Evolutionary conservation across 331 rosid genomes (phyloP), one percentile per base, ranked within the genome.

Genomic region (Pyracantha coccinea): DNA sequence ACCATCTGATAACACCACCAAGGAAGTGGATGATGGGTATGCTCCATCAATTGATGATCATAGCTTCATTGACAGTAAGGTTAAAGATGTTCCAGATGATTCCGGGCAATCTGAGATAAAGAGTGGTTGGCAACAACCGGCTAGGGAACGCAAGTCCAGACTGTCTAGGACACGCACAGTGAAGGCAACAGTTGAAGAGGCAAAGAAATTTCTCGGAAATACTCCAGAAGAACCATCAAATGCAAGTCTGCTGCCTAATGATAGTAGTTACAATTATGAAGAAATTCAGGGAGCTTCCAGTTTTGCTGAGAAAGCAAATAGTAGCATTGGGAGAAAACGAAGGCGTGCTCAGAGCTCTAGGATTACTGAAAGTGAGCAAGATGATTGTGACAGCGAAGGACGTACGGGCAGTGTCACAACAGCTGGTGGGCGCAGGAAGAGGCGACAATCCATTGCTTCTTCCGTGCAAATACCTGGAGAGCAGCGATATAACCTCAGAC

Each of bases 401-500:
- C 82, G 75, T 2, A 86, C 97, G 32, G 93, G 79, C 29, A 92
- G 96, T 83, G 72, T 86, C 81, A 82, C 95, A 78, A 83, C 95
- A 81, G 74, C 88, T 76, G 89, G 82, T 68, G 85, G 91, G 67
- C 85, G 78, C 74, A 88, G 93, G 77, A 92, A 88, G 89, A 90
- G 78, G 84, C 83, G 82, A 71, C 92, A 82, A 81, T 82, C 74
- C 0, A 77, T 75, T 82, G 76, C 86, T 77, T 69, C 89, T 29
- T 54, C 86, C 4, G 78, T 82, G 67, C 89, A 73, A 66, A 85
- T 75, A 59, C 84, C 88, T 10, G 91, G 92, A 44, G 91, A 81
- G 83, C 88, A 63, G 73, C 84, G 97, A 71, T 95, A 92, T 83
- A 89, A 92, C 81, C 89, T 95, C 76, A 92, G 99, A 82, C 88